phyloP scores from a whole-genome alignment of 2,329 filamentous ascomycete genomes.

The Colletotrichum truncatum region DNA sequence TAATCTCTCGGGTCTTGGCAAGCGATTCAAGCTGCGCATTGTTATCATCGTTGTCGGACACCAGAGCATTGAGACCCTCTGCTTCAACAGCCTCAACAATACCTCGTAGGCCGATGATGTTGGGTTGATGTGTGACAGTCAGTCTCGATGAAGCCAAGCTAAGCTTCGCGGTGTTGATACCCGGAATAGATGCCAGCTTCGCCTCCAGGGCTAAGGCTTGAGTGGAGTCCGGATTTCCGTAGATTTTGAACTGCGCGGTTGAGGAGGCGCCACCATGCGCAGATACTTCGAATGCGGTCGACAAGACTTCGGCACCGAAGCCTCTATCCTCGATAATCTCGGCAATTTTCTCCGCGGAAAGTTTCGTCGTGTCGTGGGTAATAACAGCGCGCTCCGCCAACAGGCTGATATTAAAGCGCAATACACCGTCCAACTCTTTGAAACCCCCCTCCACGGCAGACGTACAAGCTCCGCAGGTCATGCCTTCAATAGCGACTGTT shows the following conservation, averaged over 20 bases:
- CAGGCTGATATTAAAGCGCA: slow-evolving; percentile 94
- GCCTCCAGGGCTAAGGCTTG: slow-evolving; percentile 79
- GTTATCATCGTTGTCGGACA: slow-evolving; percentile 93
- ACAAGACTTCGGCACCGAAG: slow-evolving; percentile 86
- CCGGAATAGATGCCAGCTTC: slow-evolving; percentile 70
- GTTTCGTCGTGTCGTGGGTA: slow-evolving; percentile 78
- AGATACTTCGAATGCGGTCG: slow-evolving; percentile 71
- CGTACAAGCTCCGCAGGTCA: slow-evolving; percentile 98
- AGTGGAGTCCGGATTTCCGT: slow-evolving; percentile 77
- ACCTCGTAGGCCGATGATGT: slow-evolving; percentile 78
- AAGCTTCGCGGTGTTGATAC: slow-evolving; percentile 78
- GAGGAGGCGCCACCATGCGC: slow-evolving; percentile 54
- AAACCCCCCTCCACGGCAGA: slow-evolving; percentile 90
- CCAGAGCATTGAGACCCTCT: slow-evolving; percentile 86
- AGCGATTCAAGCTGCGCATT: slow-evolving; percentile 96
- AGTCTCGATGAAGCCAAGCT: slow-evolving; percentile 79
- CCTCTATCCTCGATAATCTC: slow-evolving; percentile 90
- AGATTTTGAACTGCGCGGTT: slow-evolving; percentile 83
- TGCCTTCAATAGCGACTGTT: slow-evolving; percentile 90
- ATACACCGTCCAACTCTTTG: slow-evolving; percentile 76
- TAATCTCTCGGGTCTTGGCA: slow-evolving; percentile 95
- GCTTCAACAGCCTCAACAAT: slow-evolving; percentile 85
- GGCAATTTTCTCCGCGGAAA: slow-evolving; percentile 78
- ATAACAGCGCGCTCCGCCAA: slow-evolving; percentile 92
- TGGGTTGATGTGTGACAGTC: slow-evolving; percentile 76